A percentile compares a stretch with the other conserved stretches of the same genome.
These are phyloP conservation scores for Fusarium odoratissimum DNA, from an alignment of 2,329 filamentous ascomycete species.

Conservation along the genomic window DNA sequence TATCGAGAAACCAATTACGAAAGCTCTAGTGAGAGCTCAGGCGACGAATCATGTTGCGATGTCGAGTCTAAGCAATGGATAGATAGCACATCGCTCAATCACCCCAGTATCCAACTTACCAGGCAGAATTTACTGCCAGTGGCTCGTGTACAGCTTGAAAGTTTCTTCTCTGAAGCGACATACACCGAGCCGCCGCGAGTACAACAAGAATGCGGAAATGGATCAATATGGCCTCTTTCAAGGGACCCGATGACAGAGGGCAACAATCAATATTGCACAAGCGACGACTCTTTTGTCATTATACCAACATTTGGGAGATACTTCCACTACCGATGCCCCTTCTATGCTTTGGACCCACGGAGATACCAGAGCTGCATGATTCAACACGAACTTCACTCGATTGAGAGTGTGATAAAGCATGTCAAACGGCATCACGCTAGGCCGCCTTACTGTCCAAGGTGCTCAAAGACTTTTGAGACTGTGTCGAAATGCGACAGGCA, in stretches of 20 bases:
- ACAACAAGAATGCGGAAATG: too few species aligned
- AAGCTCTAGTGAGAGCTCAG: background rate
- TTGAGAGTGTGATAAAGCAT: fast-evolving
- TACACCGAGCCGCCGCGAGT: fast-evolving
- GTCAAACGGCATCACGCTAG: fast-evolving
- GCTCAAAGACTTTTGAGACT: background rate
- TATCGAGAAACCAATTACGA: background rate
- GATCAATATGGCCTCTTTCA: background rate
- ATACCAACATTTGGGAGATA: fast-evolving
- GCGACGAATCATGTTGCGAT: background rate
- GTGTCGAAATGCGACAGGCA: background rate
- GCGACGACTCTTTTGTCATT: fast-evolving
- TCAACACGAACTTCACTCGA: fast-evolving
- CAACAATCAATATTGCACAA: too few species aligned
- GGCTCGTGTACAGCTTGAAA: fast-evolving
- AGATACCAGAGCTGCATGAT: background rate
- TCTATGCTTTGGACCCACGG: fast-evolving
- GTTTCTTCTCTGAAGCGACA: fast-evolving
- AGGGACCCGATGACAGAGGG: too few species aligned
- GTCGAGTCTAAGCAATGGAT: fast-evolving
- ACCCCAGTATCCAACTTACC: fast-evolving
- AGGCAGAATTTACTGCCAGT: background rate
- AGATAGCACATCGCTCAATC: fast-evolving
- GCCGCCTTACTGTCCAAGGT: background rate
- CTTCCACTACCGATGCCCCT: fast-evolving